Conservation (phyloP, 345 rosid species). For the Salix viminalis region DNA sequence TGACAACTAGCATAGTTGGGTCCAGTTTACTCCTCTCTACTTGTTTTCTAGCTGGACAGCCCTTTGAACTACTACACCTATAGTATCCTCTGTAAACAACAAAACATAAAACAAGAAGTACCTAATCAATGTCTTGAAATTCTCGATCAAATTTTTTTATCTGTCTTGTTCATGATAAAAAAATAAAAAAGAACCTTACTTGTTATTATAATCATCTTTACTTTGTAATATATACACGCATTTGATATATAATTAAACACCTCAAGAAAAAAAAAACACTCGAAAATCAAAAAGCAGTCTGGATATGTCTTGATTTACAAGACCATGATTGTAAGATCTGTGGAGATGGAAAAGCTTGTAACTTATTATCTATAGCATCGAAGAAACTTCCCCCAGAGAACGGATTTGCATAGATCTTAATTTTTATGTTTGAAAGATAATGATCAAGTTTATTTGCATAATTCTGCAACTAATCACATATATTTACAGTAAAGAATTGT, state of each 20-base stretch:
- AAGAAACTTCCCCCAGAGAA: not conserved
- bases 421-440: not conserved
- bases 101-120: not conserved
- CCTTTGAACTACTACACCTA: constrained; percentile 93
- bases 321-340: not conserved
- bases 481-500: not conserved
- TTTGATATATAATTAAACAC: not conserved
- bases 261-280: not conserved
- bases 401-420: not conserved
- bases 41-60: constrained; percentile 94
- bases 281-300: not conserved
- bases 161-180: not conserved
- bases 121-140: not conserved
- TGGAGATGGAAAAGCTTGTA: not conserved
- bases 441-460: not conserved
- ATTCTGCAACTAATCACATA: not conserved
- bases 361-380: not conserved
- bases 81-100: constrained; percentile 71
- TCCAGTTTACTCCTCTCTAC: constrained; percentile 89
- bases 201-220: not conserved
- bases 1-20: constrained; percentile 76
- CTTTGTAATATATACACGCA: too few species aligned
- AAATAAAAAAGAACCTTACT: not conserved
- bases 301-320: not conserved
- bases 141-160: not conserved